Evolutionary conservation across 306 rosid species (phyloP), one percentile per base, ranked within the genome.

Genomic region (Astragalus membranaceus): DNA sequence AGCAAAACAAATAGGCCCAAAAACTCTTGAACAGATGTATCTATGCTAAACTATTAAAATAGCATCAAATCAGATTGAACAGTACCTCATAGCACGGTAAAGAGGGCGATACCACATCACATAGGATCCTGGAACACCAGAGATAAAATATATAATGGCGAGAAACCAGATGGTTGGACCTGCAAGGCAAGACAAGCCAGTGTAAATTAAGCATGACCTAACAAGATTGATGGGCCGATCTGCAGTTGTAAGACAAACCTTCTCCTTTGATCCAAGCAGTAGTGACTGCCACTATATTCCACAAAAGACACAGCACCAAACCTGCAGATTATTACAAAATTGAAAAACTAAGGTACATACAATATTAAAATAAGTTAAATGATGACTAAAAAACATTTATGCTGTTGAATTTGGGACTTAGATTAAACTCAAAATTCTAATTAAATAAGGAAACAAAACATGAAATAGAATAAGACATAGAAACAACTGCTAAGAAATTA

Each of bases 31-130:
- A 79, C 48, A 67, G 37, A 73, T 58, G 54, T 55, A 66, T 72
- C 72, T 47, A 17, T 64, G 17, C 65, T 29, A 65, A 69, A 70
- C 68, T 51, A 50, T 13, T 79, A 55, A 68, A 30, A 57, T 14
- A 58, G 41, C 67, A 29, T 20, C 29, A 42, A 66, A 76, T 20
- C 51, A 65, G 10, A 65, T 37, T 47, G 63, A 64, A 52, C n/a
- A 65, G 35, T 87, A 94, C 99, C 99, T 94, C 82, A 73, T 86
- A 20, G 99, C 99, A 8, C 92, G 95, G 76, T 91, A 94, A 84
- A 94, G 99, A 35, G 99, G 97, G 59, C 99, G 99, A 79, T 94
- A 91, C 99, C 99, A 94, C 77, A 88, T 14, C 60, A 85, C 89
- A 78, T 84, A 94, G 29, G 86, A 85, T 68, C 92, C 89, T 29